Percentiles rank a stretch among this genome's conserved stretches.
These are phyloP conservation scores for Podospora appendiculata DNA, from an alignment of 495 filamentous ascomycete species.

Conservation along the genomic window DNA sequence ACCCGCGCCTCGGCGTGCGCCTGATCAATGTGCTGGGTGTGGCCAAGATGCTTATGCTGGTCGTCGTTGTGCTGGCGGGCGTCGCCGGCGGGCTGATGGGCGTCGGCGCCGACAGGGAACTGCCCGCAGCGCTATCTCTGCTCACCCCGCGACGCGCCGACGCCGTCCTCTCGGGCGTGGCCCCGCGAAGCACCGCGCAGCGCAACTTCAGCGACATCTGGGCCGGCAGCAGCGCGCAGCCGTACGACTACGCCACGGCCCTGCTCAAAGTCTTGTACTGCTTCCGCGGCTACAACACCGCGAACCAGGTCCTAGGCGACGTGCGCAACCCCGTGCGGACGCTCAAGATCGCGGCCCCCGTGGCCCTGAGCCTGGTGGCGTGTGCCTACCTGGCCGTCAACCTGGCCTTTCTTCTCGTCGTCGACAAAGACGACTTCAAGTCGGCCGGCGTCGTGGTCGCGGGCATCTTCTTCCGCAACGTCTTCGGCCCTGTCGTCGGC, in stretches of 20 bases:
- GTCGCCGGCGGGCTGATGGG: constrained; percentile 31
- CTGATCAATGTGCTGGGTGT: constrained; percentile 57
- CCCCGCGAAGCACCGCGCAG: constrained; percentile 18
- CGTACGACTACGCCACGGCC: constrained; percentile 41
- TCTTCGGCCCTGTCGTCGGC: constrained; percentile 27
- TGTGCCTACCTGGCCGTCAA: constrained; percentile 59
- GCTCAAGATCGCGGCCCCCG: constrained; percentile 51
- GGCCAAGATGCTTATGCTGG: constrained; percentile 56
- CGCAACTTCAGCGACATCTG: constrained; percentile 27
- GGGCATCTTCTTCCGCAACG: constrained; percentile 40
- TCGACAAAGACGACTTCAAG: constrained; percentile 41
- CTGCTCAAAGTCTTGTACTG: constrained; percentile 44
- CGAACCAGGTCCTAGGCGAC: constrained; percentile 49
- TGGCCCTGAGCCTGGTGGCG: constrained; percentile 49
- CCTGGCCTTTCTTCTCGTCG: constrained; percentile 49
- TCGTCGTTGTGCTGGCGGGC: constrained; percentile 56
- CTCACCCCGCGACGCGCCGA: not conserved
- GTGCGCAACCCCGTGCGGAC: constrained; percentile 54
- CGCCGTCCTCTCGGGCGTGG: constrained; percentile 2
- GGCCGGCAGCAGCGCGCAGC: constrained; percentile 16
- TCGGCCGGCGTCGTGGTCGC: constrained; percentile 36
- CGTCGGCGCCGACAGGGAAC: constrained; percentile 9
- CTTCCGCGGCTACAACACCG: constrained; percentile 39
- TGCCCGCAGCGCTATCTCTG: constrained; percentile 1
- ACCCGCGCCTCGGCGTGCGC: constrained; percentile 54